Conservation (phyloP, 179 eudicot species). For the Spergularia azorica region DNA sequence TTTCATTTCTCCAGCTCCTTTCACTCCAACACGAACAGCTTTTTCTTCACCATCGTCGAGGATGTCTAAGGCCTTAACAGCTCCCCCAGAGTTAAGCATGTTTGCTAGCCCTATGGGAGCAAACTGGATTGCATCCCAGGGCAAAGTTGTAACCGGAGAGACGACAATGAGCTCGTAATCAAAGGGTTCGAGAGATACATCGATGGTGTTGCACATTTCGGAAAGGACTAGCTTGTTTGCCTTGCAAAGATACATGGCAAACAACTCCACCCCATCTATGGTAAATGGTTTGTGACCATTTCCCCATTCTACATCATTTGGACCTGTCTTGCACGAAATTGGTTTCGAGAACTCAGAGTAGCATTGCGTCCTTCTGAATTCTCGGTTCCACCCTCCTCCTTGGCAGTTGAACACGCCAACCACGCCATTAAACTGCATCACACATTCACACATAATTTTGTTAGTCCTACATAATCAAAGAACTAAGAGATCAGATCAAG, state of each 20-base stretch:
- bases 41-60: conserved; percentile 28
- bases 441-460: background rate
- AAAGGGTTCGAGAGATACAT: conserved; percentile 70
- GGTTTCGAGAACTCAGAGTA: conserved; percentile 58
- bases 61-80: conserved; percentile 50
- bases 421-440: conserved; percentile 62
- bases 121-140: conserved; percentile 43
- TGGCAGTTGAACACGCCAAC: conserved; percentile 85
- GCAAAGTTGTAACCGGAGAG: conserved; percentile 54
- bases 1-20: conserved; percentile 77
- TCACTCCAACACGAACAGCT: conserved; percentile 53
- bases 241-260: conserved; percentile 63
- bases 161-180: conserved; percentile 77
- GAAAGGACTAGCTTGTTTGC: conserved; percentile 52
- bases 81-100: conserved; percentile 94
- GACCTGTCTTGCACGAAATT: conserved; percentile 43
- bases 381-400: conserved; percentile 88
- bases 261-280: conserved; percentile 37
- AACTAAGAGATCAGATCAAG: background rate
- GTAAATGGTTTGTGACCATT: conserved; percentile 58
- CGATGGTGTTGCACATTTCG: conserved; percentile 41
- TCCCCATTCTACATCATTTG: conserved; percentile 77
- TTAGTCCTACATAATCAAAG: too few relatives aligned
- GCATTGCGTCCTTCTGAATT: conserved; percentile 59
- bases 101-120: conserved; percentile 83